phyloP scores from a whole-genome alignment of 176 grass and related monocot species.

The Panicum miliaceum region DNA sequence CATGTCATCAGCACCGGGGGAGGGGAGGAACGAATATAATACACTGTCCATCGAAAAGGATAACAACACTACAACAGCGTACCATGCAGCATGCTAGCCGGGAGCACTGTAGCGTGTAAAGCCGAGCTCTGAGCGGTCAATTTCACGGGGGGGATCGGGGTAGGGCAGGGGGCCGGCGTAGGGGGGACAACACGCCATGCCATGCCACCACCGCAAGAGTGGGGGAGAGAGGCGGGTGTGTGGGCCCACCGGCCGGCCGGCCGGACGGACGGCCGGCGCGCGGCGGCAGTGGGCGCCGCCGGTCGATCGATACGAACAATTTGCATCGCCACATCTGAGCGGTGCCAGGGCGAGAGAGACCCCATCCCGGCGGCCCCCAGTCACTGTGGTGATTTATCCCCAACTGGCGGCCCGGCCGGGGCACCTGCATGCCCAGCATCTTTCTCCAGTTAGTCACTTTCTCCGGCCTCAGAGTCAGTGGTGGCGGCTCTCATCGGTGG shows the following conservation, averaged over 20 bases:
- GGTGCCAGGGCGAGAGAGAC: background rate
- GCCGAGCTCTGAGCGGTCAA: conserved; percentile 56
- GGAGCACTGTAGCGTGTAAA: conserved; percentile 42
- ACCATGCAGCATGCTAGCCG: background rate
- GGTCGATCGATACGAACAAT: conserved; percentile 26
- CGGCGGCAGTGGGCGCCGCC: conserved; percentile 2
- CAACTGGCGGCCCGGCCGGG: conserved; percentile 33
- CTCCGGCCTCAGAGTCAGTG: conserved; percentile 36
- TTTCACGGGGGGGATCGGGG: conserved; percentile 25
- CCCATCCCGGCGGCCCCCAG: conserved; percentile 4
- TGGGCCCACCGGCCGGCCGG: background rate
- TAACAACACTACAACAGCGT: background rate
- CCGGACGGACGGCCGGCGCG: background rate
- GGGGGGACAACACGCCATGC: background rate
- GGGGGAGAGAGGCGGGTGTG: background rate
- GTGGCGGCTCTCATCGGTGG: conserved; percentile 18
- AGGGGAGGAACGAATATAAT: background rate
- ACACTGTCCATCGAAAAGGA: background rate
- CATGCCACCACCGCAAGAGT: conserved; percentile 8
- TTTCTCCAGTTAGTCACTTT: conserved; percentile 74
- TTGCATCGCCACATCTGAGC: conserved; percentile 40
- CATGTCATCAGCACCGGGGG: background rate
- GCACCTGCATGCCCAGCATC: conserved; percentile 57
- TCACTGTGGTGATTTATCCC: conserved; percentile 64
- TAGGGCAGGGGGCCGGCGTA: background rate